Base-by-base conservation (phyloP, 257 asterid species). In the Penstemon newberryi region DNA sequence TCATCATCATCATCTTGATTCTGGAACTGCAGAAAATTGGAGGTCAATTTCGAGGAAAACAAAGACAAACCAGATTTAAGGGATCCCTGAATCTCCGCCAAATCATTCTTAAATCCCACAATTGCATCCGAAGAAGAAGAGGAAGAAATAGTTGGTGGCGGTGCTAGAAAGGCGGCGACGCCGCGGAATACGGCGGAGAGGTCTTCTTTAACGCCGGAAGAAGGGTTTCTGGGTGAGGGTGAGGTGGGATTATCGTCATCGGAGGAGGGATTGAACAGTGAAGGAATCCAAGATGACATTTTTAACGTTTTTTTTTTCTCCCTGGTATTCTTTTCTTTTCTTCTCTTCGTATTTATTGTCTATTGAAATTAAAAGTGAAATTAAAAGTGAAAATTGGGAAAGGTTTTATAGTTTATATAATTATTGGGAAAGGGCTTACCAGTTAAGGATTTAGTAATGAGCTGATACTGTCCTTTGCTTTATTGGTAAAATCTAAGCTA, bases 281-380 rank as follows among this genome's bases (percentile, higher is more conserved):
- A 76, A 12, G 89, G 82, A 60, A 85, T 65, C 92, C 92, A 85
- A 67, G 87, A 80, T 66, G 96, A 85, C 96, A 89, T 89, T 33
- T 70, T 81, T 75, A 25, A 25, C 2, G 33, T 25, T 25, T 25
- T 25, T 25, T 15, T 25, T 25, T 25, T 1, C 33, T 25, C 33
- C 33, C 33, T 25, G 3, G 33, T 25, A 25, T 25, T 25, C 33
- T 25, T 25, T 25, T 25, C 33, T 25, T 2, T 25, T 25, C 33
- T 25, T 25, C 33, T 25, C 33, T 25, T 25, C 33, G 33, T 25
- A 25, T 25, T 25, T 25, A 25, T 25, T 25, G 33, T 25, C 33
- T 2, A 25, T 25, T 15, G 18, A 15, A 15, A 15, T 15, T 15
- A 15, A 15, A 15, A 15, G 18, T 15, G 18, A 15, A 15, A 15